Evolutionary conservation across 352 stramenopile genomes (phyloP), one percentile per base, ranked within the genome.

Genomic region (Halophytophthora batemanensis): DNA sequence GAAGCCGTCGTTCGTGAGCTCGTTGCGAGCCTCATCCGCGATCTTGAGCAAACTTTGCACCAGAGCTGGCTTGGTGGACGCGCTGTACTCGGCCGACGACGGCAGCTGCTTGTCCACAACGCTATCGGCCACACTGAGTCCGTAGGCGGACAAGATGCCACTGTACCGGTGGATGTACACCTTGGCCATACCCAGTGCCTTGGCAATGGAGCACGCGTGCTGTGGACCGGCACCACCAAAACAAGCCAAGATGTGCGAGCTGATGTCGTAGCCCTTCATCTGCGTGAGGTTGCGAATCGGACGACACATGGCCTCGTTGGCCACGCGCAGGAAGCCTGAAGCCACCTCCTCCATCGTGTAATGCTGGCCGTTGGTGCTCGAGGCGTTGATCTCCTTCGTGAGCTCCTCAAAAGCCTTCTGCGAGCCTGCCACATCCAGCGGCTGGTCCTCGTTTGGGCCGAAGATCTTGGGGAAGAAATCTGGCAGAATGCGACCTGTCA

Each of bases 281-380:
- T 95, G 85, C 21, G 97, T 99, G 37, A 99, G 70, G 64, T 99
- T 99, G 34, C 97, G 91, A 66, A 99, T 99, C 0, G 96, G 97
- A n/a, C 97, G 91, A 61, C 96, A 99, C 96, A 99, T 99, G 2
- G 97, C 95, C 68, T 99, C 97, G 68, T 99, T 99, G 18, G 97
- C 97, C 15, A 99, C 96, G 22, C 96, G 82, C 37, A 99, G 68
- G 58, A 99, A 99, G 6, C 97, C 97, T 45, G 91, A 98, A 2
- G 97, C 97, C 8, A 99, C 81, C 65, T 99, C 95, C 60, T 96
- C 91, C 57, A 93, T 68, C 11, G 84, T 86, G 55, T 97, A 95
- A 52, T 73, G 67, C 12, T 60, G 70, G 23, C 71, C 71, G 36
- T 74, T 82, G 43, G 74, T 56, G 12, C 66, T 55, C 6, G 81